Percentiles rank a stretch among this genome's conserved stretches.
Evolutionary conservation across 202 grass and related monocot genomes (phyloP).

Genomic region (Hordeum pubiflorum): DNA sequence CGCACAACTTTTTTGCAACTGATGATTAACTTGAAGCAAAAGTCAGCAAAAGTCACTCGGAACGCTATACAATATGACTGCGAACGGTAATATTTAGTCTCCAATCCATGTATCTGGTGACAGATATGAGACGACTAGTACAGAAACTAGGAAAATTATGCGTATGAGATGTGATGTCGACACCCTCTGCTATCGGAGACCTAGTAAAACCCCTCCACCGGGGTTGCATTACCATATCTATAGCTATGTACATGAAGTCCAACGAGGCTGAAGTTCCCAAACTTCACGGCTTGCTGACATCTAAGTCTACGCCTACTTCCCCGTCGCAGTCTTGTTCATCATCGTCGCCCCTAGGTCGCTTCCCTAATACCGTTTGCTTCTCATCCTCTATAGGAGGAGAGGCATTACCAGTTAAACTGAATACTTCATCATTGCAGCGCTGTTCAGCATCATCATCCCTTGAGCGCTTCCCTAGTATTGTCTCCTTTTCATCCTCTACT

Average conservation of each 20-base stretch:
- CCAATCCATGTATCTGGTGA: conserved; percentile 13
- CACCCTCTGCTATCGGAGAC: conserved; percentile 27
- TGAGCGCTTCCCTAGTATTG: conserved; percentile 41
- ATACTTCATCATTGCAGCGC: not conserved
- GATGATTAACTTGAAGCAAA: conserved; percentile 1
- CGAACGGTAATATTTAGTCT: conserved; percentile 14
- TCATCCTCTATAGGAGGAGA: conserved; percentile 17
- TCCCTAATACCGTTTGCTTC: conserved; percentile 39
- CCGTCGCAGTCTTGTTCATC: conserved; percentile 15
- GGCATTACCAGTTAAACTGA: conserved; percentile 26
- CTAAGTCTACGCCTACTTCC: conserved; percentile 38
- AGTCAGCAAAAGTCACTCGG: not conserved
- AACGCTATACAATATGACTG: not conserved
- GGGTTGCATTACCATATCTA: conserved; percentile 35
- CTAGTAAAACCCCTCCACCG: conserved; percentile 14
- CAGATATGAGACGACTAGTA: conserved; percentile 13
- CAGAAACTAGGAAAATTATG: conserved; percentile 11
- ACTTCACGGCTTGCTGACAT: conserved; percentile 31
- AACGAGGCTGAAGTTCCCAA: conserved; percentile 18
- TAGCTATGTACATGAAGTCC: conserved; percentile 46
- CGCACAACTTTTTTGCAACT: not conserved
- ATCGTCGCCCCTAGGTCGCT: conserved; percentile 32
- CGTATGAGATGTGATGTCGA: conserved; percentile 11
- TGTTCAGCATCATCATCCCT: conserved; percentile 17
- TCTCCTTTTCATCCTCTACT: conserved; percentile 31